Base-by-base conservation (phyloP, 257 asterid genomes). In the Gentiana macrophylla region DNA sequence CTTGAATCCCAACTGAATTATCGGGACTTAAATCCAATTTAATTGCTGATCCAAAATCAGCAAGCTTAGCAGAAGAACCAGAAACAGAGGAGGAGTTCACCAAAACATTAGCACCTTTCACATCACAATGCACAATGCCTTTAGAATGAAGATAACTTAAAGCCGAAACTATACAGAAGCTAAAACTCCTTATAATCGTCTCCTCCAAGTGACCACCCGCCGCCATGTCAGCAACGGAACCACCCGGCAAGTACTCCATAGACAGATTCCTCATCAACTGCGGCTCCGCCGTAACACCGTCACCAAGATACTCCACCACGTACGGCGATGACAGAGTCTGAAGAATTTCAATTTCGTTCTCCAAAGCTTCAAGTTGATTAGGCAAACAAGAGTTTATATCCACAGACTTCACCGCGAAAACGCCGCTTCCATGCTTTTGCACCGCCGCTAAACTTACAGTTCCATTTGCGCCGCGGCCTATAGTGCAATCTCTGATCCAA, bases 91-190 rank as follows among this genome's bases (percentile, higher is more conserved):
- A 8, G 65, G 60, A 58, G 4, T 80, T 83, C 63, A 73, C 60
- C 32, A 83, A 60, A 44, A 83, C 75, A 70, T 83, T 83, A n/a
- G 46, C 75, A 1, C 87, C 70, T 60, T 83, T 83, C 52, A 83
- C 74, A 54, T 83, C 92, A 57, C 92, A 83, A 70, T 83, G 92
- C 56, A 64, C 72, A 50, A 80, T 77, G 70, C 87, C 81, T 60
- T 67, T 66, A 6, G 72, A 50, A 72, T 83, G 92, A 58, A 83
- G 71, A 61, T 73, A 71, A 61, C 68, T 55, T 9, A 83, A 64
- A 3, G 79, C 92, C 13, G 84, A 78, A 3, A 72, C 67, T 10
- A 83, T 56, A 69, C 87, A 83, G 83, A 85, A 76, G 1, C 78
- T 47, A 74, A 64, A 62, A 60, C 67, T 56, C 6, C 64, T 66